Evolutionary conservation across 495 filamentous ascomycete genomes (phyloP), one percentile per base, ranked within the genome.

Genomic region (Hypoxylon fuscum): DNA sequence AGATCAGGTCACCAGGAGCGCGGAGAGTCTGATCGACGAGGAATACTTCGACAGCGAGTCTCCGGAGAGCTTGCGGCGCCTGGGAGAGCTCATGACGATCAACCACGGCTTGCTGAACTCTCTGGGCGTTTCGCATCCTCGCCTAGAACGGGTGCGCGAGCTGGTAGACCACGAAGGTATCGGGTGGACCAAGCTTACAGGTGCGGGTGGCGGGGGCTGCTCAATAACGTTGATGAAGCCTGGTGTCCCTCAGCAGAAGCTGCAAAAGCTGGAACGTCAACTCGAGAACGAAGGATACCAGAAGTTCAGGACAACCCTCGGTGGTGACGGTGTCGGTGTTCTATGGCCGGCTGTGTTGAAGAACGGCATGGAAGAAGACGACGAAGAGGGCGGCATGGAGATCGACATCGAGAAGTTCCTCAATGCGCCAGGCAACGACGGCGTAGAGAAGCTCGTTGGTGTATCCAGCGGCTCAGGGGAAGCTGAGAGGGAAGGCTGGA

Each of bases 171-270:
- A 90, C 56, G 82, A 90, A 27, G 88, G 90, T n/a, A 88, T 96
- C 51, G 95, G 95, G 27, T 97, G 92, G 92, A 96, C 95, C 4
- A 98, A 98, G 71, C 83, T 98, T 43, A 98, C 95, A 1, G 95
- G 95, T 53, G 95, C 93, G 5, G 95, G 95, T 10, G 95, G 94
- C 3, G 95, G 95, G 34, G 95, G 95, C 1, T 97, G 95, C 73
- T 92, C 93, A 1, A 97, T 98, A 66, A 95, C 93, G 2, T 75
- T 98, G 4, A 79, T 98, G 34, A 90, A 87, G 55, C 91, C 92
- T 0, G 73, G 61, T 14, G 72, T 81, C 5, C 55, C 78, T 1
- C 35, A 59, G 25, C 77, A 85, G 41, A 83, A 76, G 52, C 62
- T 91, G 43, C 69, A 80, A 18, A 73, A 79, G 2, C 79, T 98